phyloP scores from a whole-genome alignment of 1,284 basidiomycete genomes.

The Puccinia brachypodii region DNA sequence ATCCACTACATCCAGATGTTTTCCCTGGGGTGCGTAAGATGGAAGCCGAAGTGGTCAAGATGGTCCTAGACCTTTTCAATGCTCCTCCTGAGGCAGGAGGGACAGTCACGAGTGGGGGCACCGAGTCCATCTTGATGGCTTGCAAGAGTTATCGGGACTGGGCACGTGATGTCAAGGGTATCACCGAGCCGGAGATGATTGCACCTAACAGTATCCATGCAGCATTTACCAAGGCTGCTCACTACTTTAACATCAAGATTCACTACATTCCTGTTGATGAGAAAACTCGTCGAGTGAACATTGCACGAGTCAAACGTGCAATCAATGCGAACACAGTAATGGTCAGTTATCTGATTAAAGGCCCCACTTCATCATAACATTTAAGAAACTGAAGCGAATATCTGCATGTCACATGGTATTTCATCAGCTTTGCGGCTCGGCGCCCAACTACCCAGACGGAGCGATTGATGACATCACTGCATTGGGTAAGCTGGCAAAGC shows the following conservation, averaged over 20 bases:
- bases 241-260: slow-evolving; percentile 89
- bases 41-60: slow-evolving; percentile 95
- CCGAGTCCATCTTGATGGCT: slow-evolving; percentile 92
- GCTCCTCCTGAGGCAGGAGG: slow-evolving; percentile 70
- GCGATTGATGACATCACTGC: slow-evolving; percentile 75
- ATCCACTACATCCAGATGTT: slow-evolving; percentile 91
- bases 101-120: slow-evolving; percentile 90
- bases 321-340: slow-evolving; percentile 81
- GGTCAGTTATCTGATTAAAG: slow-evolving; percentile 58
- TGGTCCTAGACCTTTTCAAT: slow-evolving; percentile 70
- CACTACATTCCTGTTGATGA: slow-evolving; percentile 84
- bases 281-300: slow-evolving; percentile 74
- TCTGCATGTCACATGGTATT: slow-evolving; percentile 16
- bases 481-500: slow-evolving; percentile 73
- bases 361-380: not conserved
- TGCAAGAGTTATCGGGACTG: slow-evolving; percentile 93
- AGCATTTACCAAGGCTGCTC: slow-evolving; percentile 89
- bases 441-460: slow-evolving; percentile 54
- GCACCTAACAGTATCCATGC: slow-evolving; percentile 84
- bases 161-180: slow-evolving; percentile 79
- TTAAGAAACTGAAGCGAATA: not conserved
- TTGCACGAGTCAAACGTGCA: slow-evolving; percentile 75
- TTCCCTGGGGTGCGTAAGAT: slow-evolving; percentile 91
- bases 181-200: slow-evolving; percentile 90
- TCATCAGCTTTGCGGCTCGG: slow-evolving; percentile 48